Percentiles rank a stretch among this genome's conserved stretches.
Conservation (phyloP, 176 grass and related monocot species). For the Calamus simplicifolius region DNA sequence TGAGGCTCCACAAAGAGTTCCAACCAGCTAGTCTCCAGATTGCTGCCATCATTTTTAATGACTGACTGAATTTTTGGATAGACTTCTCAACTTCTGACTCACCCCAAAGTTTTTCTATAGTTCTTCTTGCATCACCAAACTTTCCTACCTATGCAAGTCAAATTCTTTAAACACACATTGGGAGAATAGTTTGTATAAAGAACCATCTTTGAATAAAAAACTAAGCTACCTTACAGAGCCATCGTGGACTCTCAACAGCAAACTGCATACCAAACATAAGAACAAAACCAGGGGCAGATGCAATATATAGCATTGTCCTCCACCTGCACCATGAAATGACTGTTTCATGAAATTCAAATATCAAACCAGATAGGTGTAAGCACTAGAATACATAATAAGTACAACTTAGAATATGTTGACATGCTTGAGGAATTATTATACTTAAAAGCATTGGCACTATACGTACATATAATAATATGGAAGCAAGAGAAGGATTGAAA, state of each 20-base stretch:
- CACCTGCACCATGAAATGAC: constrained; percentile 48
- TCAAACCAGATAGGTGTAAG: no score
- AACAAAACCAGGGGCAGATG: constrained; percentile 74
- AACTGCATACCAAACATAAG: constrained; percentile 90
- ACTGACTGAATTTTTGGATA: constrained; percentile 69
- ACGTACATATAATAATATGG: no score
- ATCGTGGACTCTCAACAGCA: constrained; percentile 88
- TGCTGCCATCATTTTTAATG: constrained; percentile 35
- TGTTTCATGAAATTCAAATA: constrained; percentile 12
- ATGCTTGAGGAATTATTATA: no score
- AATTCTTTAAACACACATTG: neutral
- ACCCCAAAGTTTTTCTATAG: constrained; percentile 73
- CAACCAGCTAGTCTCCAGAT: constrained; percentile 58
- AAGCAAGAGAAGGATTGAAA: no score
- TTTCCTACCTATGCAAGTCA: constrained; percentile 67
- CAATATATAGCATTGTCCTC: constrained; percentile 83
- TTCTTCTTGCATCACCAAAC: constrained; percentile 58
- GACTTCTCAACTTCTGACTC: constrained; percentile 63
- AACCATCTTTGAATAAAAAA: neutral
- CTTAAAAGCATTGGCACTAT: no score
- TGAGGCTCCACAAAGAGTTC: constrained; percentile 70
- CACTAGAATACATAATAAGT: no score
- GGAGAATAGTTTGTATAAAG: neutral
- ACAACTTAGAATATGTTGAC: no score
- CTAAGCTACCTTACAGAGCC: constrained; percentile 78